Conservation (phyloP, 495 filamentous ascomycete genomes). For the Aspergillus carlsbadensis region DNA sequence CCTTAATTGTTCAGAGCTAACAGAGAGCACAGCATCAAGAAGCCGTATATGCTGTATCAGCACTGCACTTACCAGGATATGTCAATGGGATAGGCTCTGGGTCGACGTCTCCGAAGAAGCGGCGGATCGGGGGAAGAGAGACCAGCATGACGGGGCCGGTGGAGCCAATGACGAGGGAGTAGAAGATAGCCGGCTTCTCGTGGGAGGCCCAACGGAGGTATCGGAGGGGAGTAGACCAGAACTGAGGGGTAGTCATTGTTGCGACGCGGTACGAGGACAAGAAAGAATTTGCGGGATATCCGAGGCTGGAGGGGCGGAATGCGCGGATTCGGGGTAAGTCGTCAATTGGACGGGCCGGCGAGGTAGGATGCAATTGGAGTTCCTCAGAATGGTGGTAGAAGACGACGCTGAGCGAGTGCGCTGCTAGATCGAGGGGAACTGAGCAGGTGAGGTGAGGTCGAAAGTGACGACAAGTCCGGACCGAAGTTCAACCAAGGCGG, state of each 20-base stretch:
- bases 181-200: conserved; percentile 87
- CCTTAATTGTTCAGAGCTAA: not conserved
- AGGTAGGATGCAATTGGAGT: not conserved
- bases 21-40: not conserved
- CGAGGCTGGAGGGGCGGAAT: not conserved
- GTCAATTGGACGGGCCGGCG: conserved; percentile 13
- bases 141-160: conserved; percentile 68
- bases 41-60: not conserved
- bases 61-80: conserved; percentile 74
- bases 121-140: conserved; percentile 66
- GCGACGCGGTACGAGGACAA: conserved; percentile 19
- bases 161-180: conserved; percentile 67
- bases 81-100: conserved; percentile 74
- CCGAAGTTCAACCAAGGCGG: conserved; percentile 33
- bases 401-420: not conserved
- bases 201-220: conserved; percentile 86
- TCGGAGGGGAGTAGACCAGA: conserved; percentile 77
- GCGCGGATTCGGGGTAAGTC: not conserved
- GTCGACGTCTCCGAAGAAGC: conserved; percentile 66
- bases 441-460: conserved; percentile 1
- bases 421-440: not conserved
- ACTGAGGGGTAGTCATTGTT: conserved; percentile 69
- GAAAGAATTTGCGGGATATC: conserved; percentile 9
- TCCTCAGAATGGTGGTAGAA: not conserved
- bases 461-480: conserved; percentile 3